Base-by-base conservation (phyloP, 1,284 basidiomycete species). In the Amylostereum chailletii region DNA sequence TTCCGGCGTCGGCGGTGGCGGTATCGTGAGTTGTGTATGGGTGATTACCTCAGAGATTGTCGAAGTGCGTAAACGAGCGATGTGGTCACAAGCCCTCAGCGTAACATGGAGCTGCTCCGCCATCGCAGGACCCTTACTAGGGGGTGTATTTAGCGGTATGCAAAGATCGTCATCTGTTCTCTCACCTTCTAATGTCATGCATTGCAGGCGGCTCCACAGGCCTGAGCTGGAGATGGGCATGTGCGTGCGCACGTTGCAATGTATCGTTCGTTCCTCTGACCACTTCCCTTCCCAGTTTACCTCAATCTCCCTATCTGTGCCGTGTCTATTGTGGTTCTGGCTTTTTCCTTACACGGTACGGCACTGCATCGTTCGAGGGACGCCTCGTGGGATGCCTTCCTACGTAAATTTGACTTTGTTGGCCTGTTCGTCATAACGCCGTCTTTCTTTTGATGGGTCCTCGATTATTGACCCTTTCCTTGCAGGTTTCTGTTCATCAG, bases 41-140 rank as follows among this genome's bases (percentile, higher is more conserved):
- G 77, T 86, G 29, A 83, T 90, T 53, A 88, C 85, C 46, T 76
- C 85, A 56, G 86, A 89, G 62, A 80, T 90, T 53, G 86, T 90
- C 39, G 77, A 81, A 59, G 72, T 78, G 36, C 71, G 70, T 53
- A 70, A 75, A 53, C 77, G 85, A 52, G 81, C 86, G 46, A 86
- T 81, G 60, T 90, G 86, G 88, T 87, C 85, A 7, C 83, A 86
- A 63, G 85, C 85, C 27, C 72, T 90, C 38, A 89, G 85, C 56
- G 64, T 88, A 48, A 90, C 87, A 38, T 90, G 87, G 87, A 81
- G 82, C 53, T 84, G 81, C 60, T 90, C 87, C 45, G 87, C 87
- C 34, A 65, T 90, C 51, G 84, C 86, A 48, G 86, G 88, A 3
- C 87, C 87, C 31, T 63, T 90, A 26, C 69, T 90, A 27, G 87